These are phyloP conservation scores for Solanum phureja DNA, from an alignment of 257 asterid species.

Conservation along the genomic window DNA sequence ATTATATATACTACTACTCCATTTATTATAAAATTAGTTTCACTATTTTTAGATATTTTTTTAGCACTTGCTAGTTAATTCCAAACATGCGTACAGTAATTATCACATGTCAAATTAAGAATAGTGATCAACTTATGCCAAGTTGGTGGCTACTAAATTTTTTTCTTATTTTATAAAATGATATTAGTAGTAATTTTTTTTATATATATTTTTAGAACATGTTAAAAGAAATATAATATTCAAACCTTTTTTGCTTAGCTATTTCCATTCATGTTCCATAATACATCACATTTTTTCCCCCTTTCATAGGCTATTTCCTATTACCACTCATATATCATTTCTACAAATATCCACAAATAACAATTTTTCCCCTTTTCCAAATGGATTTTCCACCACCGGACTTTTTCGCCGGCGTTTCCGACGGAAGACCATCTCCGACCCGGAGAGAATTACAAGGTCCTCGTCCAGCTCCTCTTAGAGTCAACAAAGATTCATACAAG, in stretches of 20 bases:
- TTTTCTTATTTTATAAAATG: neutral
- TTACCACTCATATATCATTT: neutral
- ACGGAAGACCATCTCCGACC: slow-evolving; percentile 50
- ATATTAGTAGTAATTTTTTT: neutral
- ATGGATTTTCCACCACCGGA: slow-evolving; percentile 26
- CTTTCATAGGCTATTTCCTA: neutral
- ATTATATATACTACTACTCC: no score
- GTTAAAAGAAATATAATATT: neutral
- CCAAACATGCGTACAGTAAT: neutral
- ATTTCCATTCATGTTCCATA: neutral
- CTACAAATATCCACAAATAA: neutral
- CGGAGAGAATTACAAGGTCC: slow-evolving; percentile 75
- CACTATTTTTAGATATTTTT: neutral
- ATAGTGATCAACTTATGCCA: neutral
- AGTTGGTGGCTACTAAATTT: neutral
- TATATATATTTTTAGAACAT: neutral
- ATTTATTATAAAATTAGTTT: no score
- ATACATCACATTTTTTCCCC: neutral
- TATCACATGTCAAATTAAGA: neutral
- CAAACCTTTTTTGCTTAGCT: neutral
- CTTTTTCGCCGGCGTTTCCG: slow-evolving; percentile 22
- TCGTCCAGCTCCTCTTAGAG: slow-evolving; percentile 79
- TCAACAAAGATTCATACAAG: slow-evolving; percentile 81
- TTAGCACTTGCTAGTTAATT: neutral
- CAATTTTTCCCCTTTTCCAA: neutral